phyloP scores from a whole-genome alignment of 2,329 filamentous ascomycete genomes.

The Amylocarpus encephaloides region DNA sequence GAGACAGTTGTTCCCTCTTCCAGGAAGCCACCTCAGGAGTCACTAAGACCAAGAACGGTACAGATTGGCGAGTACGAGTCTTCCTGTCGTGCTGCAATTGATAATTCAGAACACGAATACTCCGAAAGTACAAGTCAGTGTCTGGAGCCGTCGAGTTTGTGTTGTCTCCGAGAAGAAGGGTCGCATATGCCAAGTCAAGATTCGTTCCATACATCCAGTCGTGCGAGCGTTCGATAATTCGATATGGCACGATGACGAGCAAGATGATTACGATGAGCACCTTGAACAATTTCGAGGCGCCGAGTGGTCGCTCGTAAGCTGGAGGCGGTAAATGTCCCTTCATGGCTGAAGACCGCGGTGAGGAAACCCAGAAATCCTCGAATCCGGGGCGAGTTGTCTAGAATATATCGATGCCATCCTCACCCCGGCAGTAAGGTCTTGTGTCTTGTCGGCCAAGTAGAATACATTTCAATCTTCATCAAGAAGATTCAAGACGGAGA shows the following conservation, averaged over 20 bases:
- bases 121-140: slow-evolving; percentile 29
- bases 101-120: slow-evolving; percentile 33
- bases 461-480: too few relatives aligned
- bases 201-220: neutral
- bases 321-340: too few relatives aligned
- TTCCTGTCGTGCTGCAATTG: slow-evolving; percentile 31
- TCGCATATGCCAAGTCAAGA: slow-evolving; percentile 26
- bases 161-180: slow-evolving; percentile 1
- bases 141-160: neutral
- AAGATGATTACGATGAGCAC: neutral
- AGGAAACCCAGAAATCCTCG: too few relatives aligned
- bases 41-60: slow-evolving; percentile 33
- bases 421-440: too few relatives aligned
- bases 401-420: too few relatives aligned
- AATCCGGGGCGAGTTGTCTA: too few relatives aligned
- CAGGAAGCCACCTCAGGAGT: slow-evolving; percentile 23
- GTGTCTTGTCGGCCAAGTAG: too few relatives aligned
- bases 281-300: neutral
- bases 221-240: neutral
- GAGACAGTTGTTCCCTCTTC: slow-evolving; percentile 26
- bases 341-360: too few relatives aligned
- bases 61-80: slow-evolving; percentile 27
- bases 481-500: too few relatives aligned
- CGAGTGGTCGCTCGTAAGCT: too few relatives aligned
- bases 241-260: neutral